Base-by-base conservation (phyloP, 352 stramenopile species). In the Pythium utonaiense region DNA sequence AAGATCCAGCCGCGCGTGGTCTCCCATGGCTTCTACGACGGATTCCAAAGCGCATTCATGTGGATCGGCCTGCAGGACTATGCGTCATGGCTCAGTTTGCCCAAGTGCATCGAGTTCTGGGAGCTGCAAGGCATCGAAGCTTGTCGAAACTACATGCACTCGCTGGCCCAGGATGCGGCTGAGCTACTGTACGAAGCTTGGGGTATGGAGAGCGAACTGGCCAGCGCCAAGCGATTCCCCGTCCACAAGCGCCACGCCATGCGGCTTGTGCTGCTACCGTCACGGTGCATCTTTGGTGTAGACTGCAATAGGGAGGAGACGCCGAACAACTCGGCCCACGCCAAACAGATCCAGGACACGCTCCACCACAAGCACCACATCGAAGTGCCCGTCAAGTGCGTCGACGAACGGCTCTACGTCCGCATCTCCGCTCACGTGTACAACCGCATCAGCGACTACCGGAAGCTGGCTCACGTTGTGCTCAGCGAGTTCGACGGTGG, bases 41-140 rank as follows among this genome's bases (percentile, higher is more conserved):
- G 85, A 22, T 96, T 95, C 66, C 78, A 97, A 45, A 96, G 86
- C 48, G 78, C 86, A 31, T 98, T 97, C 67, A 79, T 98, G 65
- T 98, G 91, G 90, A 94, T 91, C 58, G 95, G 93, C 0, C 87
- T 95, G 51, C 80, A 97, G 54, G 93, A 98, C 64, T 98, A 98
- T 70, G 80, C 83, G 24, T 62, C 91, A 21, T 89, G 90, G 64
- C 76, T 98, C 5, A 69, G 86, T 33, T 44, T 98, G 27, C 91
- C 93, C 2, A 71, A 78, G 14, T 91, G 94, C 22, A 69, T 96
- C 41, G 84, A 87, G 28, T 96, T 85, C 67, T 98, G 95, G 95
- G 60, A 71, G 30, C 50, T 62, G 8, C 73, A 91, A 55, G 70
- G 67, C 59, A 55, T 84, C 8, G 45, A 60, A 0, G 31, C 48